These are phyloP conservation scores for Endotrypanum monterogeii DNA, from an alignment of 208 protist species.

Conservation along the genomic window DNA sequence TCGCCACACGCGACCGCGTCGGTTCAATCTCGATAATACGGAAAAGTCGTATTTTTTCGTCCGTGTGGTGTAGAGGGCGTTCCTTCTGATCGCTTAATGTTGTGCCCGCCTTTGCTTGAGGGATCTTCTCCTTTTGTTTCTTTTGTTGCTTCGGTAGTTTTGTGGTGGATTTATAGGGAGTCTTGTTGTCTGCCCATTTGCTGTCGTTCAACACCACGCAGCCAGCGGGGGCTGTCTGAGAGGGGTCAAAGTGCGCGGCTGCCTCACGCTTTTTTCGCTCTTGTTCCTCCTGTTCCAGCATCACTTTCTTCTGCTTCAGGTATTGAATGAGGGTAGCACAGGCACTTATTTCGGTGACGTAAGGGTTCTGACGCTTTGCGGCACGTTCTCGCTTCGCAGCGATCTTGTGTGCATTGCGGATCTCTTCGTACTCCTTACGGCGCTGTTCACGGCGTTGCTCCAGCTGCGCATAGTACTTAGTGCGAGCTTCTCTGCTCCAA, in stretches of 20 bases:
- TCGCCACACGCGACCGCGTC: constrained; percentile 36
- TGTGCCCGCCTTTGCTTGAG: constrained; percentile 3
- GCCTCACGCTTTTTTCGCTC: constrained; percentile 46
- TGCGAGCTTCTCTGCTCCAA: constrained; percentile 63
- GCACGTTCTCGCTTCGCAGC: constrained; percentile 59
- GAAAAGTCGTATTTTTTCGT: constrained; percentile 76
- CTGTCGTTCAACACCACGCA: constrained; percentile 71
- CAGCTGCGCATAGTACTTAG: constrained; percentile 60
- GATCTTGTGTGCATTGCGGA: constrained; percentile 57
- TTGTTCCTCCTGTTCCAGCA: constrained; percentile 66
- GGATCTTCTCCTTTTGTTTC: constrained; percentile 22
- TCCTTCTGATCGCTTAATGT: constrained; percentile 15
- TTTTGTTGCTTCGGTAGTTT: constrained; percentile 35
- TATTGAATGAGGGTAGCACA: constrained; percentile 68
- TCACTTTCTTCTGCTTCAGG: constrained; percentile 63
- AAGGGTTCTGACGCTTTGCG: constrained; percentile 58
- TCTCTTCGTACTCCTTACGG: constrained; percentile 45
- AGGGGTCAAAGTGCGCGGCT: constrained; percentile 68
- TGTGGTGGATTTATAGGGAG: constrained; percentile 33
- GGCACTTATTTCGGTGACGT: constrained; percentile 56
- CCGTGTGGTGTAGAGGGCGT: constrained; percentile 56
- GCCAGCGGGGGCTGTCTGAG: constrained; percentile 52
- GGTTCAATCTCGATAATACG: constrained; percentile 57
- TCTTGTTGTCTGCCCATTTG: constrained; percentile 44
- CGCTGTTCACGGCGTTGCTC: constrained; percentile 64